phyloP scores from a whole-genome alignment of 2,329 filamentous ascomycete species.

The Leptographium wingfieldii region DNA sequence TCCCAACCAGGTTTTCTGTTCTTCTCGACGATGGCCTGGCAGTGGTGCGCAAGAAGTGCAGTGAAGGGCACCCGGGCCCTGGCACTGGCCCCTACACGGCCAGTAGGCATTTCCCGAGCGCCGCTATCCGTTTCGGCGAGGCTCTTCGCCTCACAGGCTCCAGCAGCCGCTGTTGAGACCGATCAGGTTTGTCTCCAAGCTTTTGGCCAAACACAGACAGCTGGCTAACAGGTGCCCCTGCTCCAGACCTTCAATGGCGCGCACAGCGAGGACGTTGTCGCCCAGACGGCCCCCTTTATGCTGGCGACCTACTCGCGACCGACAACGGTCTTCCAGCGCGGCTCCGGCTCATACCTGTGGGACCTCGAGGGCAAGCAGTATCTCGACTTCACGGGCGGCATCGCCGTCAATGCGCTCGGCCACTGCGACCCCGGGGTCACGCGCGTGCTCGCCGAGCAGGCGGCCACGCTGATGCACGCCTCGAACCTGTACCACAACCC shows the following conservation, averaged over 20 bases:
- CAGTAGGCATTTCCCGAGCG: neutral
- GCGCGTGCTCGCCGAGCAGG: constrained; percentile 51
- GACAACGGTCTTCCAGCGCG: constrained; percentile 77
- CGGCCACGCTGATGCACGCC: constrained; percentile 71
- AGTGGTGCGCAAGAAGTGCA: constrained; percentile 6
- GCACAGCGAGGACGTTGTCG: constrained; percentile 56
- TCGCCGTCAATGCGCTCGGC: constrained; percentile 86
- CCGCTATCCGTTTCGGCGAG: neutral
- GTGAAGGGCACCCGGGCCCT: constrained; percentile 6
- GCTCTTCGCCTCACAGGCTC: constrained; percentile 1
- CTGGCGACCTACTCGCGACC: constrained; percentile 90
- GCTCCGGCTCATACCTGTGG: constrained; percentile 77
- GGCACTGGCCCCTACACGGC: constrained; percentile 1
- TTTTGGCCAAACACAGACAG: neutral
- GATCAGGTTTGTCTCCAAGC: neutral
- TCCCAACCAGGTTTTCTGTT: neutral
- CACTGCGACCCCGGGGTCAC: constrained; percentile 76
- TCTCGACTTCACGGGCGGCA: constrained; percentile 89
- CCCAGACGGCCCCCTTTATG: constrained; percentile 75
- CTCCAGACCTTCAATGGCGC: neutral
- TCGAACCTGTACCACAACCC: constrained; percentile 97
- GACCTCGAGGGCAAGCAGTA: constrained; percentile 83
- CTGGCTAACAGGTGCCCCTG: neutral
- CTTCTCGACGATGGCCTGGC: constrained; percentile 6
- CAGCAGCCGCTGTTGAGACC: neutral